A percentile compares a stretch with the other conserved stretches of the same genome.
Evolutionary conservation across 2,329 filamentous ascomycete species (phyloP).

Genomic region (Fusarium denticulatum): DNA sequence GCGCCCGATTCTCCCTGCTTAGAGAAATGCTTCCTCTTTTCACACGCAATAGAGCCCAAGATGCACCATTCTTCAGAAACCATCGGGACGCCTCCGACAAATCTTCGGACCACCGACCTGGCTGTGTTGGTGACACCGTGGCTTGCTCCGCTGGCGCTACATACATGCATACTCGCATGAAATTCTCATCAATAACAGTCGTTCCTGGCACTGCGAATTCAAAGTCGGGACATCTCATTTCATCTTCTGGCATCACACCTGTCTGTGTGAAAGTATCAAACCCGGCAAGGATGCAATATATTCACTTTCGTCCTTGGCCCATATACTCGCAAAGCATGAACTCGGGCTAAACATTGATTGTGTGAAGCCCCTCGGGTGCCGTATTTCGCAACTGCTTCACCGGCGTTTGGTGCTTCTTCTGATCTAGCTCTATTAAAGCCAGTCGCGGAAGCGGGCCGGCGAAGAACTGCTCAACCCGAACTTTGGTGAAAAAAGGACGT

Average conservation of each 20-base stretch:
- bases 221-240: not conserved
- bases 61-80: constrained; percentile 17
- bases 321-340: not conserved
- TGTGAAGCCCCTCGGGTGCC: no score
- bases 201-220: accelerated
- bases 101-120: not conserved
- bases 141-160: not conserved
- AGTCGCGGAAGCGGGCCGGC: not conserved
- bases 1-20: not conserved
- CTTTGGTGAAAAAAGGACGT: not conserved
- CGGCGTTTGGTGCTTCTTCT: not conserved
- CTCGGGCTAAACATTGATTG: no score
- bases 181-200: not conserved
- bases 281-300: accelerated
- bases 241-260: not conserved
- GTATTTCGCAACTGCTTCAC: accelerated
- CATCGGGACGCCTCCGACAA: not conserved
- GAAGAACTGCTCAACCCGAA: not conserved
- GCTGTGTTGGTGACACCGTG: not conserved
- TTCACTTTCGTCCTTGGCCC: not conserved
- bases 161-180: not conserved
- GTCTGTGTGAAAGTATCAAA: accelerated
- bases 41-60: not conserved
- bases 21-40: accelerated
- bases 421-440: not conserved